These are phyloP conservation scores for Colletotrichum musae DNA, from an alignment of 2,329 filamentous ascomycete species.

Conservation along the genomic window DNA sequence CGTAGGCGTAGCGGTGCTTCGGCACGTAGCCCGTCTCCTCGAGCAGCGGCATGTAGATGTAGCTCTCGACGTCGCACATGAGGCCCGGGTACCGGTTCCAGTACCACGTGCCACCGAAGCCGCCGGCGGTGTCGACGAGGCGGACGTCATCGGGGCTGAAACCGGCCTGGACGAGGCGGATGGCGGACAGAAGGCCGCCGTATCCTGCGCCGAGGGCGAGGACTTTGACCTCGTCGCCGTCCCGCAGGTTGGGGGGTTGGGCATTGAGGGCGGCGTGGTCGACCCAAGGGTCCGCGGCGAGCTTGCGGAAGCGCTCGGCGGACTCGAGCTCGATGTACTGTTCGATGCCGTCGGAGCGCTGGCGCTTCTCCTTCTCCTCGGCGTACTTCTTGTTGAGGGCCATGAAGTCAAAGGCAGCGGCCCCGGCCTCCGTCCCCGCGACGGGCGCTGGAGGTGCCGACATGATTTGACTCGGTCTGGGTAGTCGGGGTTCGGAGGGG, in stretches of 20 bases:
- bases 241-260: constrained; percentile 41
- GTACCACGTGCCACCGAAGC: constrained; percentile 66
- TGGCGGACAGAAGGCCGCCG: constrained; percentile 51
- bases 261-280: constrained; percentile 51
- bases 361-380: constrained; percentile 52
- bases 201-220: constrained; percentile 55
- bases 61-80: constrained; percentile 72
- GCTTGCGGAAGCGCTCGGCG: constrained; percentile 42
- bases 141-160: constrained; percentile 53
- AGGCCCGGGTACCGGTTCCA: constrained; percentile 66
- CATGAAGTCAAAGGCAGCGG: constrained; percentile 34
- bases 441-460: constrained; percentile 9
- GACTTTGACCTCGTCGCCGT: constrained; percentile 48
- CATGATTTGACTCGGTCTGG: constrained; percentile 7
- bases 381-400: constrained; percentile 50
- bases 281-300: constrained; percentile 53
- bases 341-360: constrained; percentile 48
- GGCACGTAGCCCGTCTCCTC: constrained; percentile 74
- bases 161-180: constrained; percentile 45
- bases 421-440: constrained; percentile 13
- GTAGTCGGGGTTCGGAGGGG: not conserved
- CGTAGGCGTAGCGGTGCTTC: constrained; percentile 61
- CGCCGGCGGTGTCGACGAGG: constrained; percentile 58
- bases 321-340: constrained; percentile 51
- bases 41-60: constrained; percentile 72